Percentiles rank a stretch among this genome's conserved stretches.
Evolutionary conservation across 331 rosid genomes (phyloP).

Genomic region (Malus hybrid): DNA sequence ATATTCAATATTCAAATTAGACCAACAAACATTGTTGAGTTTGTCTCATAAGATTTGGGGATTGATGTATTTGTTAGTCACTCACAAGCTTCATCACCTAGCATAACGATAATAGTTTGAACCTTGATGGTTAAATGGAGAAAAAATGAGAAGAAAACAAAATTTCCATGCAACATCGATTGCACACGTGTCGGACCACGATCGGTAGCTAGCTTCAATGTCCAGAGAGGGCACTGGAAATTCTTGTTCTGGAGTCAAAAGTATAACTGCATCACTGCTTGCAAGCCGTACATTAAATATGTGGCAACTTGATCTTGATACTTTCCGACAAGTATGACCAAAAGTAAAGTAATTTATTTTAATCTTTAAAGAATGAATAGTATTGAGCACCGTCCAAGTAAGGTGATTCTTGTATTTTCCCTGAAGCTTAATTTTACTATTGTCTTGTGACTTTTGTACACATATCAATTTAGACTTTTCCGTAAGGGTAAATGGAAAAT

Average conservation of each 20-base stretch:
- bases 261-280: background rate
- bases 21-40: background rate
- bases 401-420: background rate
- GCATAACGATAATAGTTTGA: too few relatives aligned
- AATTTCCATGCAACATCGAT: background rate
- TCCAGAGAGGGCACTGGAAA: background rate
- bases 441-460: background rate
- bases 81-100: too few relatives aligned
- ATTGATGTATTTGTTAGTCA: background rate
- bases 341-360: background rate
- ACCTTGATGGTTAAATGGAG: background rate
- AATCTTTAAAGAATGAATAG: background rate
- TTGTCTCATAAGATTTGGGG: background rate
- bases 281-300: background rate
- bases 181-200: background rate
- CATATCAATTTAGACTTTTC: background rate
- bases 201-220: background rate
- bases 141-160: background rate
- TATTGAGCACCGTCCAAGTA: background rate
- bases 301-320: conserved; percentile 17
- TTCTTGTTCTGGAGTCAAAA: background rate
- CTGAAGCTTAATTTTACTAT: background rate
- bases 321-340: background rate
- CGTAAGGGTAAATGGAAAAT: background rate
- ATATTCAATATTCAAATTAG: background rate